Evolutionary conservation across 1,139 yeast species (phyloP).

Genomic region (Candida mesenterica): DNA sequence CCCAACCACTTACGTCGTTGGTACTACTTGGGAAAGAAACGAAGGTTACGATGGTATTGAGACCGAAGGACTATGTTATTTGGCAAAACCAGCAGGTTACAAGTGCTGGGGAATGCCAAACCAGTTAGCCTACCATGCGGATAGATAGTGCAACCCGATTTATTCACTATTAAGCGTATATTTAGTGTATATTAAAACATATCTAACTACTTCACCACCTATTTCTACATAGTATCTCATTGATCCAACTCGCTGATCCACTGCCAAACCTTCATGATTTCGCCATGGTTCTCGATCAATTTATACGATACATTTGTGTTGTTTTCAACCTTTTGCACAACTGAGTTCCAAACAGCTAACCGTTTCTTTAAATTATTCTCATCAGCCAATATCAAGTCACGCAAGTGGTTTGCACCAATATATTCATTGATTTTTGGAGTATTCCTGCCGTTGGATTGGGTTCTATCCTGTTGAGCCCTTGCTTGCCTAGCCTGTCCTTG

Average conservation of each 20-base stretch:
- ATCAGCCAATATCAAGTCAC: slow-evolving; percentile 63
- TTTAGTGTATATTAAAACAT: not conserved
- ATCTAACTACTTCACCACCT: slow-evolving; percentile 1
- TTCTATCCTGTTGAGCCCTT: slow-evolving; percentile 28
- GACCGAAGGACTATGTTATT: slow-evolving; percentile 51
- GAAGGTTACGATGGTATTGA: slow-evolving; percentile 57
- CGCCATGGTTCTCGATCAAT: slow-evolving; percentile 77
- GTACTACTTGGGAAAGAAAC: slow-evolving; percentile 46
- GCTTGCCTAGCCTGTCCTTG: slow-evolving; percentile 35
- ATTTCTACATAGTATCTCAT: too few relatives aligned
- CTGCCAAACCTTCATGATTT: slow-evolving; percentile 86
- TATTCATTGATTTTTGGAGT: slow-evolving; percentile 34
- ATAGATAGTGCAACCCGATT: too few relatives aligned
- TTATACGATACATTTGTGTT: slow-evolving; percentile 62
- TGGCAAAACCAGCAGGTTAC: slow-evolving; percentile 44
- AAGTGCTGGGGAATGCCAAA: slow-evolving; percentile 46
- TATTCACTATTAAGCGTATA: slow-evolving; percentile 5
- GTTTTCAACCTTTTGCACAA: slow-evolving; percentile 58
- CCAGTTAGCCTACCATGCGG: slow-evolving; percentile 25
- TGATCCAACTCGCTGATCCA: slow-evolving; percentile 53
- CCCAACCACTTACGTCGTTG: slow-evolving; percentile 46
- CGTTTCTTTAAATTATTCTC: slow-evolving; percentile 46
- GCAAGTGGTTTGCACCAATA: slow-evolving; percentile 71
- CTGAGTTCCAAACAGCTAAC: slow-evolving; percentile 60
- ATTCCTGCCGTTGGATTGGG: slow-evolving; percentile 32